Evolutionary conservation across 1,284 basidiomycete species (phyloP), one percentile per base, ranked within the genome.

Genomic region (Volvariella volvacea): DNA sequence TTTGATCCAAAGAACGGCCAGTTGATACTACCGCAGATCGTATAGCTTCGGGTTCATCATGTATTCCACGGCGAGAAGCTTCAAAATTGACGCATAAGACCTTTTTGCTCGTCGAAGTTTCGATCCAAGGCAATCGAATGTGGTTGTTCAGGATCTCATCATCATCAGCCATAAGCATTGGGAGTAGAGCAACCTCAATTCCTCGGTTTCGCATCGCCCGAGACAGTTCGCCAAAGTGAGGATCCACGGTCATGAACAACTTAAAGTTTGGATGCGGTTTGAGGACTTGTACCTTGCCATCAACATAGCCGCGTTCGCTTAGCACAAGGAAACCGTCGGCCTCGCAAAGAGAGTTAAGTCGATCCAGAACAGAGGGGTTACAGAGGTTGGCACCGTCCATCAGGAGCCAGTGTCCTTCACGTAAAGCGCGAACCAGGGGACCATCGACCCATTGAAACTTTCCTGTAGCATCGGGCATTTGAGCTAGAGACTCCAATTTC

Each of bases 181-280:
- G 44, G 12, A 70, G 48, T 28, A 88, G 55, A 20, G 74, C 76
- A 30, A 99, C 76, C 63, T 99, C 96, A 34, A 98, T 74, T 28
- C 95, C 96, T 52, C 96, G 83, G 62, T 99, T 99, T 33, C 96
- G 83, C 96, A 99, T 99, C 1, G 96, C 96, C 31, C 96, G 77
- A 4, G 95, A 98, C 8, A 99, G 71, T 65, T 99, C 96, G 40
- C 96, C 97, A 52, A 88, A 77, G 48, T 83, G 80, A 16, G 92
- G 87, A 58, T 99, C 91, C 46, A 96, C 81, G 3, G 85, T 82
- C 92, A 99, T 96, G 65, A 99, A 89, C 7, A 99, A 70, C 25
- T 94, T 78, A 68, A 99, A 99, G 55, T 86, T 71, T 1, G 86
- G 77, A 62, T 99, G 93, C 1, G 96, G 94, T 20, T 64, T 73